Base-by-base conservation (phyloP, 768 basidiomycete species). In the Amanita thiersii region DNA sequence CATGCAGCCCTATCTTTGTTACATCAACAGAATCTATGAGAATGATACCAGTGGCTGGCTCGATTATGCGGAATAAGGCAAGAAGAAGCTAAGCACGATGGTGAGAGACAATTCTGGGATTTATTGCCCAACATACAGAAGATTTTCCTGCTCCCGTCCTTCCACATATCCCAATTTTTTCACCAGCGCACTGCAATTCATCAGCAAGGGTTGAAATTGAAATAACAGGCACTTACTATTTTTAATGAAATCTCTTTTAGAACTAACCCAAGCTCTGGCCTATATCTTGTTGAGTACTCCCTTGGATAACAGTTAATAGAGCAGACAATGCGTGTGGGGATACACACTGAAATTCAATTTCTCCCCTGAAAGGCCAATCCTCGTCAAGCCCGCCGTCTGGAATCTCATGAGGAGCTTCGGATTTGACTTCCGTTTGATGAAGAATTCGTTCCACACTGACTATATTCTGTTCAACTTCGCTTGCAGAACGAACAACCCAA, bases 91-190 rank as follows among this genome's bases (percentile, higher is more conserved):
- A 49, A 32, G 9, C 43, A 40, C 23, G 45, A 29, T 9, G 45
- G 23, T 39, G 25, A 26, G 1, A 41, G 7, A 19, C 11, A 5
- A 25, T 26, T 14, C 29, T 23, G 6, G n/a, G n/a, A n/a, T 18
- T 5, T 26, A 12, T 15, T 35, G 10, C 36, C 24, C 1, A 2
- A 54, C 73, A 48, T 49, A 84, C 82, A 1, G 84, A 81, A 26
- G 82, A 85, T 61, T 86, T 86, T 47, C 85, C 74, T 55, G 81
- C 72, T 14, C 87, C 92, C 3, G 92, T 94, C 47, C 86, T 60
- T 2, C 86, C 87, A 57, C 82, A 77, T 3, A 96, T 79, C n/a
- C 94, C 94, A 33, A 94, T 76, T 59, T 92, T 94, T 56, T 93
- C 86, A 34, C 72, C 77, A 0, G 85, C 68, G 51, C 77, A 68